Evolutionary conservation across 139 green algal genomes (phyloP), one percentile per base, ranked within the genome.

Genomic region (Zygnema circumcarinatum): DNA sequence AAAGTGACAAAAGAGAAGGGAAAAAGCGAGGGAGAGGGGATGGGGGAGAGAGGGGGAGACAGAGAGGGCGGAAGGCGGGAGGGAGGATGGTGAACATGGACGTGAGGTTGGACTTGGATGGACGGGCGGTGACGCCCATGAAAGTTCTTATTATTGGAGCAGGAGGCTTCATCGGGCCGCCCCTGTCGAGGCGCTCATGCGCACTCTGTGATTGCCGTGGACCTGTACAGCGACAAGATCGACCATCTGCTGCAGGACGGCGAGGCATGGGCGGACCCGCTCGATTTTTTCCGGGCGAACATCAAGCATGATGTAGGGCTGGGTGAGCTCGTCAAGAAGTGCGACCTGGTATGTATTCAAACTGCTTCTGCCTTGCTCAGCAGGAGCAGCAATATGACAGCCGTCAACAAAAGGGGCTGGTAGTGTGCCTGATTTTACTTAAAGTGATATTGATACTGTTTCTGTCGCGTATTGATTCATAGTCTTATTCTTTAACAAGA

Each of bases 161-260:
- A n/a, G 38, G 35, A n/a, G 83, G 83, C 75, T 88, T 88, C 69
- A 88, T 88, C 38, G 83, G 83, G 29, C 68, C 72, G 2, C 83
- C 78, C 40, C 22, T 88, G n/a, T 84, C 38, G 83, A 88, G 29
- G 72, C n/a, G 31, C 40, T 88, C 16, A 88, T 88, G 83, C 79
- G 72, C 83, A 88, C 25, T 38, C 35, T 31, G 83, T 88, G 22
- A 36, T 88, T 74, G 83, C 83, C 11, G 36, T 88, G n/a, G 83
- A 88, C 20, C 38, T 88, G n/a, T 73, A 84, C 36, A 73, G 36
- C 21, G 83, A 88, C 39, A 88, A 88, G 69, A 88, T 88, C 25
- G 72, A 74, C 29, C 83, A 88, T 56, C 69, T 88, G 2, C 69
- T 88, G 41, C 35, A 56, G 29, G 72, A 40, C n/a, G 76, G 72